phyloP scores from a whole-genome alignment of 768 basidiomycete species.

The Kwoniella sp. region DNA sequence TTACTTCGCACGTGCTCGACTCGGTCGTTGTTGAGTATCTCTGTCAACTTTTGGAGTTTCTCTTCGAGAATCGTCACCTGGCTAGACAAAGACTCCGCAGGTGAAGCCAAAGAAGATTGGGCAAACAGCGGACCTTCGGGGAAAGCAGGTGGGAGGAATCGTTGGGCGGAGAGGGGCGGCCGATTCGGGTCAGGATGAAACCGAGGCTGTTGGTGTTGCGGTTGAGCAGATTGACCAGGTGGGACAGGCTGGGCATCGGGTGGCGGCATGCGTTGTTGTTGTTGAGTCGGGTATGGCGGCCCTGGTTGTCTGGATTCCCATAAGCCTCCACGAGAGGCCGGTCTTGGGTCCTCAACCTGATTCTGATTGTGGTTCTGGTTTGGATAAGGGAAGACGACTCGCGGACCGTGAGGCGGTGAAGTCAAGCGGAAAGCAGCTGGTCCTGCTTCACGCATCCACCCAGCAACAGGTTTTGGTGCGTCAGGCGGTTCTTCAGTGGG shows the following conservation, averaged over 20 bases:
- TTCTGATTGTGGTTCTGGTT: neutral
- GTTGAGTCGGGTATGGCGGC: neutral
- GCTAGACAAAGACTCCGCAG: constrained; percentile 16
- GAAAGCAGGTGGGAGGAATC: constrained; percentile 11
- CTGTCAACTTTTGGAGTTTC: constrained; percentile 23
- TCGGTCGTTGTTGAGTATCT: constrained; percentile 31
- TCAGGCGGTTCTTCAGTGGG: constrained; percentile 32
- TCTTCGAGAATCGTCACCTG: constrained; percentile 40
- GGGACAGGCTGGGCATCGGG: constrained; percentile 3
- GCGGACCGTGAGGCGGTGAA: constrained; percentile 10
- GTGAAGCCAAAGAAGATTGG: constrained; percentile 13
- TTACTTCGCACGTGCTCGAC: constrained; percentile 33
- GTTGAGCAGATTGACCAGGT: neutral
- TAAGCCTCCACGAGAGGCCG: constrained; percentile 10
- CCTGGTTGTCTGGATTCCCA: constrained; percentile 27
- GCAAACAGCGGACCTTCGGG: constrained; percentile 32
- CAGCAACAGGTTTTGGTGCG: constrained; percentile 25
- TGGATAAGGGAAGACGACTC: neutral
- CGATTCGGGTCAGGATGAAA: constrained; percentile 28
- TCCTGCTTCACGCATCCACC: constrained; percentile 40
- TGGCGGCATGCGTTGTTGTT: neutral
- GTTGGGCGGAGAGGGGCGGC: constrained; percentile 19
- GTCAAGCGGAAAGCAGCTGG: constrained; percentile 6
- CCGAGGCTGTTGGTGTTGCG: constrained; percentile 14
- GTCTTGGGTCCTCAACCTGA: constrained; percentile 11